Evolutionary conservation across 1,284 basidiomycete genomes (phyloP), one percentile per base, ranked within the genome.

Genomic region (Anthracocystis setariae): DNA sequence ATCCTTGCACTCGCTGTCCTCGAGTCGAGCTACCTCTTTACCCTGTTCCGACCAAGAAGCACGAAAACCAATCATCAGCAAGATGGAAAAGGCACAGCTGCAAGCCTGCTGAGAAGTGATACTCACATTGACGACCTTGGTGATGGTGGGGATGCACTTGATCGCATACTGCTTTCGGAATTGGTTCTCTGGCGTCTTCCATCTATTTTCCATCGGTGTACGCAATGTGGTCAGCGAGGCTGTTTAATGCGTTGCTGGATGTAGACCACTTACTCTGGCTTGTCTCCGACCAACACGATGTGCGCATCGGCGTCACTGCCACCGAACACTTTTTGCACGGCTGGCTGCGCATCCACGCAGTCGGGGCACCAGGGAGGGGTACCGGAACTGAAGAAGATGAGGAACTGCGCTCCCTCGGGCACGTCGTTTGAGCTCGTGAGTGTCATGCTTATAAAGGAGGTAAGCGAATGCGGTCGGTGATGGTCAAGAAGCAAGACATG

Each of bases 331-430:
- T 55, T 45, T n/a, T 64, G 43, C 23, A 77, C 35, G 9, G 56
- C 58, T 3, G 72, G 68, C 25, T 65, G 55, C 0, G 72, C 73
- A 40, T 72, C 65, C 43, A 71, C 69, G 43, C 74, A 77, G 56
- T 77, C 74, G 7, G 74, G 69, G 46, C 74, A 77, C 74, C 74
- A 77, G 13, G 74, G 64, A 1, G 74, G 74, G 8, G 39, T 27
- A 17, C 74, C 73, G 8, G 69, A 70, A 47, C 68, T 71, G 62
- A 74, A 77, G 47, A 69, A 77, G 61, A 77, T 58, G 53, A 77
- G 55, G 32, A 42, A 74, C 9, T 63, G 64, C 2, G 55, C 42
- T 13, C 56, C 3, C 3, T 55, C 37, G 29, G 59, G 57, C 3
- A 54, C 43, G 23, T 53, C 32, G 49, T 25, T 61, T 5, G 58